A percentile compares a stretch with the other conserved stretches of the same genome.
Conservation (phyloP, 805 yeast species). For the Zygosaccharomyces pseudorouxii region DNA sequence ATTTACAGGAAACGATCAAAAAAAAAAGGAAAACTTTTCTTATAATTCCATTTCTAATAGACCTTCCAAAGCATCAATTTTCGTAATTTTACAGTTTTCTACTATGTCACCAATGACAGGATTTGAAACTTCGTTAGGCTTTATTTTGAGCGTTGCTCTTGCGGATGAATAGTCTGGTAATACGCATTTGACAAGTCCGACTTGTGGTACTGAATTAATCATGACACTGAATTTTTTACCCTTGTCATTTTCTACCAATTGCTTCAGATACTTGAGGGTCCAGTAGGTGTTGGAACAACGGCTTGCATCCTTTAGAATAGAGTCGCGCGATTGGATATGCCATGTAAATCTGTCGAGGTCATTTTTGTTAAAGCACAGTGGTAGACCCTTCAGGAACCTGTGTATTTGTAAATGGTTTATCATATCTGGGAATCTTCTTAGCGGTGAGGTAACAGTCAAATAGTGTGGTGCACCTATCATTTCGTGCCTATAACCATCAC, state of each 20-base stretch:
- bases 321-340: slow-evolving; percentile 45
- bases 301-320: slow-evolving; percentile 34
- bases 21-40: neutral
- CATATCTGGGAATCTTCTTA: slow-evolving; percentile 77
- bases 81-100: slow-evolving; percentile 38
- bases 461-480: slow-evolving; percentile 61
- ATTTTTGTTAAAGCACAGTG: slow-evolving; percentile 31
- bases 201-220: slow-evolving; percentile 41
- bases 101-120: slow-evolving; percentile 44
- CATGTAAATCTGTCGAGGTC: slow-evolving; percentile 38
- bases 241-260: slow-evolving; percentile 12
- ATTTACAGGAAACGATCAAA: slow-evolving; percentile 1
- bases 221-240: slow-evolving; percentile 32
- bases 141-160: slow-evolving; percentile 31
- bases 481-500: slow-evolving; percentile 47
- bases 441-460: slow-evolving; percentile 81
- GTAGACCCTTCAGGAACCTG: slow-evolving; percentile 34
- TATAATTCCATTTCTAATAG: slow-evolving; percentile 30
- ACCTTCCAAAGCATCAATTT: slow-evolving; percentile 44
- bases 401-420: slow-evolving; percentile 76
- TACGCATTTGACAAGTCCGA: slow-evolving; percentile 35
- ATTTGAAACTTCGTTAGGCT: slow-evolving; percentile 20
- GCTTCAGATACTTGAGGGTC: slow-evolving; percentile 31
- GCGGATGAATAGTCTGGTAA: slow-evolving; percentile 31
- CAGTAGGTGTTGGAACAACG: slow-evolving; percentile 37